phyloP scores from a whole-genome alignment of 2,329 filamentous ascomycete genomes.

The Cytospora paraplurivora region DNA sequence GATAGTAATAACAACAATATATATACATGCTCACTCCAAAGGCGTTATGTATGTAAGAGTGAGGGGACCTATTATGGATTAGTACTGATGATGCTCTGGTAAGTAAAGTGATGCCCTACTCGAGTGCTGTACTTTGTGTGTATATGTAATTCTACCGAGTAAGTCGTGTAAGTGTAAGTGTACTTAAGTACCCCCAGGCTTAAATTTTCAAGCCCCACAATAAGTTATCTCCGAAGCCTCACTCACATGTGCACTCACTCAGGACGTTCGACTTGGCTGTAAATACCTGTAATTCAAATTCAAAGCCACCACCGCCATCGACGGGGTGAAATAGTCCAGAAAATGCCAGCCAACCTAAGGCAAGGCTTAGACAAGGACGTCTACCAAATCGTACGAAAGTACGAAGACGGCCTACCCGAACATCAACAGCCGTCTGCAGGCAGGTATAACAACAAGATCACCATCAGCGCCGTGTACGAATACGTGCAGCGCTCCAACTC shows the following conservation, averaged over 20 bases:
- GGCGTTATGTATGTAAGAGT: no score
- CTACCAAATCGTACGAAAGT: constrained; percentile 76
- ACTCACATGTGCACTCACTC: neutral
- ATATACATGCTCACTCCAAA: no score
- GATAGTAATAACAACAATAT: no score
- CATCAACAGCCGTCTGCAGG: constrained; percentile 4
- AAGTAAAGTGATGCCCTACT: no score
- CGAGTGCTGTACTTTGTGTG: no score
- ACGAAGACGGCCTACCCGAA: constrained; percentile 61
- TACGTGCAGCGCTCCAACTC: constrained; percentile 85
- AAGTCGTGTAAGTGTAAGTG: neutral
- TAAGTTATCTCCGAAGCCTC: constrained; percentile 1
- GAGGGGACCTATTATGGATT: no score
- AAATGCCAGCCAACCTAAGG: constrained; percentile 44
- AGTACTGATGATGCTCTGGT: no score
- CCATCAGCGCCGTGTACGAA: constrained; percentile 69
- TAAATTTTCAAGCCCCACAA: constrained; percentile 20
- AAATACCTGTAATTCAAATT: neutral
- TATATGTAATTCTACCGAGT: no score
- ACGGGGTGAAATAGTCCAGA: neutral
- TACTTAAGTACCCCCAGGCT: neutral
- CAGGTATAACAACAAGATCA: constrained; percentile 44
- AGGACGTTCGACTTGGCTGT: neutral
- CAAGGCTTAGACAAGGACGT: constrained; percentile 69
- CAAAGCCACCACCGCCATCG: neutral